phyloP scores from a whole-genome alignment of 495 filamentous ascomycete species.

The Amorphotheca resinae region DNA sequence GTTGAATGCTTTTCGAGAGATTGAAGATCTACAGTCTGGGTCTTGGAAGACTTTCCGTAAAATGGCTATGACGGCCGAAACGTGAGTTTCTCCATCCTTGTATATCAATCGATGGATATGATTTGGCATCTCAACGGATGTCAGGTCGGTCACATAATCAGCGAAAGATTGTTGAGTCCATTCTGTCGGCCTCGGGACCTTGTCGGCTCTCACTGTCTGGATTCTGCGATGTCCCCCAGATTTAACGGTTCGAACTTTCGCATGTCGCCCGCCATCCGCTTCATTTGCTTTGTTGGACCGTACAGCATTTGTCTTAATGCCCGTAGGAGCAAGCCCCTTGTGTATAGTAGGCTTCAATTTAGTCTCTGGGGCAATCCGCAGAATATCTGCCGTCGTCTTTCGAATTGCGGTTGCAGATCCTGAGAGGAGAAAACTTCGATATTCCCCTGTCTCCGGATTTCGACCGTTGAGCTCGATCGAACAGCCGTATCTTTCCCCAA shows the following conservation, averaged over 20 bases:
- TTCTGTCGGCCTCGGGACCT: slow-evolving; percentile 3
- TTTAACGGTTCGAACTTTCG: not conserved
- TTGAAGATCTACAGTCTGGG: slow-evolving; percentile 3
- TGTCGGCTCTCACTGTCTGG: not conserved
- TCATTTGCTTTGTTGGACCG: not conserved
- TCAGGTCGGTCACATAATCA: slow-evolving; percentile 7
- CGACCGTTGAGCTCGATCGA: slow-evolving; percentile 3
- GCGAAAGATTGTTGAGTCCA: slow-evolving; percentile 12
- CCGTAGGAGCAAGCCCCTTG: not conserved
- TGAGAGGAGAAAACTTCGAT: slow-evolving; percentile 10
- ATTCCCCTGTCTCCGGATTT: not conserved
- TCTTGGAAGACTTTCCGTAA: slow-evolving; percentile 9
- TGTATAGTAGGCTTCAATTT: not conserved
- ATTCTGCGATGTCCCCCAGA: not conserved
- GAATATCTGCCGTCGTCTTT: slow-evolving; percentile 7
- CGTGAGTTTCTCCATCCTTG: not conserved
- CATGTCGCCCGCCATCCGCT: not conserved
- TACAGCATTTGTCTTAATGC: not conserved
- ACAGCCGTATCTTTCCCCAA: slow-evolving; percentile 8
- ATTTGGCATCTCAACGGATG: slow-evolving; percentile 4
- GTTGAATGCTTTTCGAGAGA: slow-evolving; percentile 11
- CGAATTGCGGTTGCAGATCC: slow-evolving; percentile 7
- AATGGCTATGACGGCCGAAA: not conserved
- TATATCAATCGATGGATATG: slow-evolving; percentile 5
- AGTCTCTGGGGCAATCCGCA: slow-evolving; percentile 6